Evolutionary conservation across 2,329 filamentous ascomycete species (phyloP).

Genomic region (Cytospora schulzeri): DNA sequence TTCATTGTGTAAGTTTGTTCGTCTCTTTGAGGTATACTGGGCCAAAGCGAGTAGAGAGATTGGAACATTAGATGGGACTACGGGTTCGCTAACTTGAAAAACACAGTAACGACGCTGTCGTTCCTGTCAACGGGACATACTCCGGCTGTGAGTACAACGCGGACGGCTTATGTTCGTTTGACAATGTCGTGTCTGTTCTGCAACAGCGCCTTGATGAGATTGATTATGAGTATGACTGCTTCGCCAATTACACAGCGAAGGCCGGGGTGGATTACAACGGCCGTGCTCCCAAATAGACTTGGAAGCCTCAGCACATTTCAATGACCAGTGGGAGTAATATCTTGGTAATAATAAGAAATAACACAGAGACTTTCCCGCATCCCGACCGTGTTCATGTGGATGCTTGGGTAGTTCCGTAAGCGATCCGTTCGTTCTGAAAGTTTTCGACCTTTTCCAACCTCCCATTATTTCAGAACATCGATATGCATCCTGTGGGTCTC

Average conservation of each 20-base stretch:
- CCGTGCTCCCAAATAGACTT: slow-evolving; percentile 32
- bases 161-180: slow-evolving; percentile 38
- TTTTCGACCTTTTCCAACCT: too few species aligned
- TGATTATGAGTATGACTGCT: slow-evolving; percentile 38
- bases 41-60: background rate
- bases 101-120: slow-evolving; percentile 39
- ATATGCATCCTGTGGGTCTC: too few species aligned
- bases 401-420: too few species aligned
- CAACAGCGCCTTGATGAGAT: slow-evolving; percentile 37
- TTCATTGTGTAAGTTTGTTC: slow-evolving; percentile 37
- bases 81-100: slow-evolving; percentile 1
- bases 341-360: background rate
- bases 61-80: background rate
- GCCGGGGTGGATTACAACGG: slow-evolving; percentile 37
- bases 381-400: too few species aligned
- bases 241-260: slow-evolving; percentile 34
- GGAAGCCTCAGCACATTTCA: background rate
- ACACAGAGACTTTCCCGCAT: background rate
- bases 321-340: too few species aligned
- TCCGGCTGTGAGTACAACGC: slow-evolving; percentile 33
- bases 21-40: background rate
- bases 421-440: too few species aligned
- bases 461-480: too few species aligned
- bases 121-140: slow-evolving; percentile 35
- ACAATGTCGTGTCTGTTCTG: slow-evolving; percentile 36